Conservation (phyloP, 2,329 filamentous ascomycete species). For the Colletotrichum sp. region DNA sequence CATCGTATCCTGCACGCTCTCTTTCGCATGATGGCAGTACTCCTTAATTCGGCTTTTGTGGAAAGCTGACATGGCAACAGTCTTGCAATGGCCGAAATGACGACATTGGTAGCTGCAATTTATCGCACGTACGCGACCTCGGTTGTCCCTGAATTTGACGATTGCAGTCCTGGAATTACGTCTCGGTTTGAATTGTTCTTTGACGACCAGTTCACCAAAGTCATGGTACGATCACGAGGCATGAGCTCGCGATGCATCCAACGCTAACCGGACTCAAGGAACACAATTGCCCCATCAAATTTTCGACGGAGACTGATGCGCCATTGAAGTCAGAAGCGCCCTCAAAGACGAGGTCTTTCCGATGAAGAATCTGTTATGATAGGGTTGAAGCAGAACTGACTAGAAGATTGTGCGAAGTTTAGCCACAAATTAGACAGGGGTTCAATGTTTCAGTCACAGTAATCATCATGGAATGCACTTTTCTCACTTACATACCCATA, state of each 20-base stretch:
- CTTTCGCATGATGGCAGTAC: accelerated
- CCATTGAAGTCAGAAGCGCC: background rate
- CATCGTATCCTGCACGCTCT: background rate
- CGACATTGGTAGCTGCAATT: background rate
- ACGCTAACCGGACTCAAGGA: background rate
- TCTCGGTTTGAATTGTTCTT: background rate
- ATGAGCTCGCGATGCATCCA: accelerated
- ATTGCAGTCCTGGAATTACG: background rate
- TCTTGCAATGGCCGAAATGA: background rate
- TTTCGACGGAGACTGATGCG: background rate
- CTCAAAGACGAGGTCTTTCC: no score
- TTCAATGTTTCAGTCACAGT: no score
- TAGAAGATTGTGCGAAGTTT: no score
- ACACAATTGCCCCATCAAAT: background rate
- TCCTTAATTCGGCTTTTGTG: background rate
- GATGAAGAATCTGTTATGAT: no score
- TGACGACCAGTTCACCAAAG: background rate
- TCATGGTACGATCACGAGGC: background rate
- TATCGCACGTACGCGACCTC: background rate
- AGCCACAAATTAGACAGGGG: no score
- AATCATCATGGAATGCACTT: no score
- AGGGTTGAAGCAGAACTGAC: no score
- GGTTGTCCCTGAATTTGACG: background rate
- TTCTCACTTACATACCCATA: no score
- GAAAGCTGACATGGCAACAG: background rate